phyloP scores from a whole-genome alignment of 2,329 filamentous ascomycete species.

The Xylariaceae sp. region DNA sequence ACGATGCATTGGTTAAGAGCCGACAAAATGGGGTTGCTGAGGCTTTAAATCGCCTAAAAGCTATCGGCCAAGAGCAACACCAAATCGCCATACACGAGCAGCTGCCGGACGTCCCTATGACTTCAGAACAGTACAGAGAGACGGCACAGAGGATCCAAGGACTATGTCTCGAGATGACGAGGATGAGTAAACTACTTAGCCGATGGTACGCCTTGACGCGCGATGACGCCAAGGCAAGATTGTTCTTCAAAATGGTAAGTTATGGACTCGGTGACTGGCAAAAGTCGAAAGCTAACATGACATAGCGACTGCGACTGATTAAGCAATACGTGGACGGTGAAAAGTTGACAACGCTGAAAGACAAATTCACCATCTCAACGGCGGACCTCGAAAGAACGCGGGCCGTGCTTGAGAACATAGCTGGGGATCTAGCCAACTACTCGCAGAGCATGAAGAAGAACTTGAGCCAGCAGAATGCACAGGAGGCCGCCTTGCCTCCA shows the following conservation, averaged over 20 bases:
- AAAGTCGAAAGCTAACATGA: constrained; percentile 29
- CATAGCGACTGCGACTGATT: constrained; percentile 46
- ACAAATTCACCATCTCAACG: constrained; percentile 46
- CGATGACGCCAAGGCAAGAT: constrained; percentile 45
- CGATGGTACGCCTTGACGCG: constrained; percentile 45
- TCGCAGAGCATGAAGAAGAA: constrained; percentile 28
- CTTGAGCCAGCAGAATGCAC: constrained; percentile 23
- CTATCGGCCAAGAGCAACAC: constrained; percentile 31
- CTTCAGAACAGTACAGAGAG: constrained; percentile 38
- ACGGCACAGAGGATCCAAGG: constrained; percentile 39
- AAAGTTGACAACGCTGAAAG: constrained; percentile 39
- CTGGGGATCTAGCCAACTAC: constrained; percentile 37
- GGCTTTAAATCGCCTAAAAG: constrained; percentile 32
- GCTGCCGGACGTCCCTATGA: constrained; percentile 44
- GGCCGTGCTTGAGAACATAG: constrained; percentile 47
- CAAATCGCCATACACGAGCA: constrained; percentile 35
- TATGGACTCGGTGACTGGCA: not conserved
- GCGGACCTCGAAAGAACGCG: constrained; percentile 47
- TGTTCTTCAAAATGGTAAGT: constrained; percentile 51
- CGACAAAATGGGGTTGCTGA: constrained; percentile 29
- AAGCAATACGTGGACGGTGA: constrained; percentile 50
- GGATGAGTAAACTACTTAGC: constrained; percentile 39
- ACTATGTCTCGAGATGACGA: constrained; percentile 38
- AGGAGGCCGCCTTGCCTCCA: constrained; percentile 23
- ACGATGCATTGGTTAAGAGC: constrained; percentile 34